These are phyloP conservation scores for Vickermania ingenoplastis DNA, from an alignment of 208 protist species.

Conservation along the genomic window DNA sequence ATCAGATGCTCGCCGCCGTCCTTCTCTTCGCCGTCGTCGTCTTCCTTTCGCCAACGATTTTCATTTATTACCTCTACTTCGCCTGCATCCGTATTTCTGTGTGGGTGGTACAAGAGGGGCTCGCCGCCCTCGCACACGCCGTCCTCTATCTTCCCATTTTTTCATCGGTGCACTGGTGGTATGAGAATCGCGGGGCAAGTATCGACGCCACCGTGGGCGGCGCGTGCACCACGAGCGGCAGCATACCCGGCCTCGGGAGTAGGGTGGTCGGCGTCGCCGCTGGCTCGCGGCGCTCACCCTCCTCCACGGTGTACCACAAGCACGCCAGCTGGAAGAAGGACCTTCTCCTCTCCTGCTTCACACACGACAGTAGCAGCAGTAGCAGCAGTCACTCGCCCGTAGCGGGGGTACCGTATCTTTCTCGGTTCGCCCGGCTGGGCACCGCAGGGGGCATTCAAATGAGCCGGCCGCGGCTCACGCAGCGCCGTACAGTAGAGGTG, in stretches of 20 bases:
- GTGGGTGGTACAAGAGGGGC: constrained; percentile 32
- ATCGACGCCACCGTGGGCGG: not conserved
- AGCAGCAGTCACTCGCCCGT: not conserved
- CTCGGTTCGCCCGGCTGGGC: not conserved
- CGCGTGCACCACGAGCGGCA: not conserved
- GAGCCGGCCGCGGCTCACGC: not conserved
- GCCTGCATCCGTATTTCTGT: constrained; percentile 50
- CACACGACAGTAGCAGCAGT: too few relatives aligned
- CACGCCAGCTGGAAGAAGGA: not conserved
- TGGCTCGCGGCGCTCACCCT: not conserved
- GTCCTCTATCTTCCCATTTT: constrained; percentile 58
- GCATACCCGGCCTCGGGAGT: not conserved
- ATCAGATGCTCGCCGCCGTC: constrained; percentile 89
- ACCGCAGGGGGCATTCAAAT: not conserved
- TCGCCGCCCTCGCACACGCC: constrained; percentile 45
- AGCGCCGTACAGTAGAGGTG: not conserved
- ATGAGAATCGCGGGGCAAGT: constrained; percentile 9
- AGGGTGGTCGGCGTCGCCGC: not conserved
- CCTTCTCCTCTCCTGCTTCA: not conserved
- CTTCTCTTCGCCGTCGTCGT: constrained; percentile 83
- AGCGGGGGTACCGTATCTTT: not conserved
- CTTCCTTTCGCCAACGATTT: constrained; percentile 88
- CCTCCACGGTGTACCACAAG: not conserved
- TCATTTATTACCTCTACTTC: constrained; percentile 91
- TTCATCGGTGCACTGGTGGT: constrained; percentile 42